Percentiles rank a stretch among this genome's conserved stretches.
Evolutionary conservation across 192 early-diverging fungal genomes (phyloP).

Genomic region (Coemansia sp.): DNA sequence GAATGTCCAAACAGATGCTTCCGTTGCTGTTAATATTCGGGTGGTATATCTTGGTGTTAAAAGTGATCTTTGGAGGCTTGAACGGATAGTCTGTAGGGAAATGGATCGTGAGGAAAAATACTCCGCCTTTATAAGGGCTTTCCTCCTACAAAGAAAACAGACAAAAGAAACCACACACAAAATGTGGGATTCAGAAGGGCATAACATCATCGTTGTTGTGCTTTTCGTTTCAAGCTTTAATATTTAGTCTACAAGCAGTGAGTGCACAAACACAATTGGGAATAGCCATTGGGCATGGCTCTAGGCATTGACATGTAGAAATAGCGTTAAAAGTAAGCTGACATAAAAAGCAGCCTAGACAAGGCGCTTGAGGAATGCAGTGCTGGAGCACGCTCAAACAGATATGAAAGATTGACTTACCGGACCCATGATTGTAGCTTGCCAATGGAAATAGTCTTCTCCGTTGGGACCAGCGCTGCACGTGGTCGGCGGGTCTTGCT

Average conservation of each 20-base stretch:
- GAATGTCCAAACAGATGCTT: slow-evolving; percentile 96
- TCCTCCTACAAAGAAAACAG: slow-evolving; percentile 62
- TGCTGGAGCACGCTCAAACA: not conserved
- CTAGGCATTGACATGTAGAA: not conserved
- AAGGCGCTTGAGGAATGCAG: not conserved
- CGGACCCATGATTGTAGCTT: slow-evolving; percentile 98
- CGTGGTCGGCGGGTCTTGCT: slow-evolving; percentile 94
- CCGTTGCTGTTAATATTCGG: slow-evolving; percentile 99
- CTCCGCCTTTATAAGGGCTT: slow-evolving; percentile 90
- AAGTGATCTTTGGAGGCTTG: slow-evolving; percentile 98
- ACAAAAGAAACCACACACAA: slow-evolving; percentile 2
- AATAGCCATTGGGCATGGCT: not conserved
- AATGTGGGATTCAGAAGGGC: slow-evolving; percentile 4
- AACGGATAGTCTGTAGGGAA: slow-evolving; percentile 99
- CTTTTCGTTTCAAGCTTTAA: not conserved
- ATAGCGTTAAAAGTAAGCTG: no score
- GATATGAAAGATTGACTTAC: slow-evolving; percentile 40
- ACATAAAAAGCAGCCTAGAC: not conserved
- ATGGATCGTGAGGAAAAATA: slow-evolving; percentile 96
- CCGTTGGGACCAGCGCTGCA: slow-evolving; percentile 96
- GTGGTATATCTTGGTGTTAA: slow-evolving; percentile 97
- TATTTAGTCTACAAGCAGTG: not conserved
- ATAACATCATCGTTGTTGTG: not conserved
- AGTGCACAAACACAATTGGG: no score
- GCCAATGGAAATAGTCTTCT: slow-evolving; percentile 92